phyloP scores from a whole-genome alignment of 257 asterid species.

The Solanum piurae region DNA sequence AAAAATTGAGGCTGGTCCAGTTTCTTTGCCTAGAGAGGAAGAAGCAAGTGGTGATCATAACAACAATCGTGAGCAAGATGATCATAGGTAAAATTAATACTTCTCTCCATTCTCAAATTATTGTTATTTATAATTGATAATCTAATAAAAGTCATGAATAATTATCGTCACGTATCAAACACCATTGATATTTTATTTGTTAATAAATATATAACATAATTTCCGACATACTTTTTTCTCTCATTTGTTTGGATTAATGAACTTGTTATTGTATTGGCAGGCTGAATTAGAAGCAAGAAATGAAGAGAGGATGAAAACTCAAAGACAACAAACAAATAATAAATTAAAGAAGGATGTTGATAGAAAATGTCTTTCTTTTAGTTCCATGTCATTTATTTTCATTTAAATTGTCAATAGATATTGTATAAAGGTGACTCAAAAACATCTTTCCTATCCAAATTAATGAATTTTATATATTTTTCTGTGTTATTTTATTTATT shows the following conservation, averaged over 20 bases:
- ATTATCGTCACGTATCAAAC: background rate
- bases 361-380: background rate
- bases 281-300: background rate
- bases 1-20: conserved; percentile 14
- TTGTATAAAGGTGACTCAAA: background rate
- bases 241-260: background rate
- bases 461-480: background rate
- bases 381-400: background rate
- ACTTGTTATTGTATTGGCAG: background rate
- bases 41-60: background rate
- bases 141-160: background rate
- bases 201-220: too few species aligned
- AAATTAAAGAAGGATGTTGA: background rate
- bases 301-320: background rate
- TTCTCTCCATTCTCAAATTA: background rate
- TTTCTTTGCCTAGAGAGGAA: conserved; percentile 13
- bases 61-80: background rate
- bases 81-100: conserved; percentile 15
- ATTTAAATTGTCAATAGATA: background rate
- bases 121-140: background rate
- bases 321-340: too few species aligned
- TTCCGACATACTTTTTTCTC: background rate
- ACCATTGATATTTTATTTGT: too few species aligned
- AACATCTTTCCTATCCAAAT: too few species aligned
- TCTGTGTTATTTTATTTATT: background rate